Conservation (phyloP, 2,329 filamentous ascomycete genomes). For the Colletotrichum falcatum region DNA sequence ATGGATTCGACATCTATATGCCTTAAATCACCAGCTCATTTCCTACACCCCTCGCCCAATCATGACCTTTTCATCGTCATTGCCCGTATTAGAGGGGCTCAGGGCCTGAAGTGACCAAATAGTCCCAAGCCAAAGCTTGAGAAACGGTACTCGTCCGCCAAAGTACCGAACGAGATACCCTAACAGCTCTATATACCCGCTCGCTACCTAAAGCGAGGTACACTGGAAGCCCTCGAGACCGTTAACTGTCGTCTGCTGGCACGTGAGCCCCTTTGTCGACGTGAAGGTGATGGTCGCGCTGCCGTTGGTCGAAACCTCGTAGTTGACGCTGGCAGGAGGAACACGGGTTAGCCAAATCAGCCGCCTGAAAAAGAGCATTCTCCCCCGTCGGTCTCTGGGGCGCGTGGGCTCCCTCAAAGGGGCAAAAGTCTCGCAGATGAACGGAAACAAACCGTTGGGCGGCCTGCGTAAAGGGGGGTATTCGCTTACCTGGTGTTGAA, state of each 20-base stretch:
- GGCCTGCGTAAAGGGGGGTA: background rate
- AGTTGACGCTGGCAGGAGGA: constrained; percentile 10
- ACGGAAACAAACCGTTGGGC: background rate
- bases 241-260: constrained; percentile 33
- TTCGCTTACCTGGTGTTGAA: constrained; percentile 27
- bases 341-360: background rate
- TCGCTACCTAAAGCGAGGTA: constrained; percentile 5
- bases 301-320: constrained; percentile 31
- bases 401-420: background rate
- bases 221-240: constrained; percentile 36
- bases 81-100: background rate
- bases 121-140: too few species aligned
- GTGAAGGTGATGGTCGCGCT: constrained; percentile 27
- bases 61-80: background rate
- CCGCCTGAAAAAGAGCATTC: background rate
- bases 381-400: background rate
- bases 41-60: background rate
- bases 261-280: constrained; percentile 27
- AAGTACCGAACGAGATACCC: background rate
- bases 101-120: background rate
- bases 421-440: background rate
- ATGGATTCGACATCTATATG: background rate
- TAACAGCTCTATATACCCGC: too few species aligned
- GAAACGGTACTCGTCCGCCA: background rate
- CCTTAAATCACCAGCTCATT: background rate